Conservation (phyloP, 805 yeast genomes). For the Wickerhamomyces sydowiorum region DNA sequence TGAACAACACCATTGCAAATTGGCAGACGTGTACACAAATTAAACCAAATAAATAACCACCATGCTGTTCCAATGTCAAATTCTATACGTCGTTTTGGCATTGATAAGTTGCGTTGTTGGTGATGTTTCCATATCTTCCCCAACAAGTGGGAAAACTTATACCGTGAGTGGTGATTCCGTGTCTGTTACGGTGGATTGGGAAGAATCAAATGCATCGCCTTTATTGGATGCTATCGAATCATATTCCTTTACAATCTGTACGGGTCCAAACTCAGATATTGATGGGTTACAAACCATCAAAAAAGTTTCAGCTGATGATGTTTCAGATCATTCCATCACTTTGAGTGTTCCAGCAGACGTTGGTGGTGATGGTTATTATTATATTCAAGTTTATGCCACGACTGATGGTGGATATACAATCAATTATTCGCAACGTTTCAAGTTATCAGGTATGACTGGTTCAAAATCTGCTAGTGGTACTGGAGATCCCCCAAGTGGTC, state of each 20-base stretch:
- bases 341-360: slow-evolving; percentile 36
- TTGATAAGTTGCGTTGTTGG: slow-evolving; percentile 2
- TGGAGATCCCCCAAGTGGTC: slow-evolving; percentile 37
- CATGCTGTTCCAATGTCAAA: neutral
- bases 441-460: slow-evolving; percentile 71
- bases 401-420: slow-evolving; percentile 40
- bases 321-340: slow-evolving; percentile 29
- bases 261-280: slow-evolving; percentile 58
- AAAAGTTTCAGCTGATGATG: slow-evolving; percentile 21
- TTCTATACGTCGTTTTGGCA: neutral
- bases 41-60: neutral
- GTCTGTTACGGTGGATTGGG: slow-evolving; percentile 39
- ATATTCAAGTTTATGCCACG: slow-evolving; percentile 58
- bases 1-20: no score
- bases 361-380: slow-evolving; percentile 65
- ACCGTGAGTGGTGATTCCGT: slow-evolving; percentile 21
- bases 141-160: slow-evolving; percentile 14
- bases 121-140: slow-evolving; percentile 26
- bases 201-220: slow-evolving; percentile 48
- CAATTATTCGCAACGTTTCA: slow-evolving; percentile 65
- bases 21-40: no score
- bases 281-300: slow-evolving; percentile 30
- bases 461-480: slow-evolving; percentile 36
- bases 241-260: slow-evolving; percentile 55
- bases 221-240: slow-evolving; percentile 34